Evolutionary conservation across 495 filamentous ascomycete species (phyloP).

Genomic region (Lindgomyces ingoldianus): DNA sequence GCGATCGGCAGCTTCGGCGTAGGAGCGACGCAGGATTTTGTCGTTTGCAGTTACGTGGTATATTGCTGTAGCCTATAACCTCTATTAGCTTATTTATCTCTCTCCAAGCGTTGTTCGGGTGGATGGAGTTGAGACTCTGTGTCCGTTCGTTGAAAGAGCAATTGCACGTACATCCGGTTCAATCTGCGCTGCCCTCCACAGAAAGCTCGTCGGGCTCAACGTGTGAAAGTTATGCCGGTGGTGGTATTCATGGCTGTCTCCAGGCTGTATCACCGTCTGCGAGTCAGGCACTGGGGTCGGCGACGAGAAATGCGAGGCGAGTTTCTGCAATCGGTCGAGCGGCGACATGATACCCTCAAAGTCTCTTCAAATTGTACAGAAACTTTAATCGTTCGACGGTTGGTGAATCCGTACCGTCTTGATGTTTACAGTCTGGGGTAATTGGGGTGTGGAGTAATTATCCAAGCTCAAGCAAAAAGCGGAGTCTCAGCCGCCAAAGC

Average conservation of each 20-base stretch:
- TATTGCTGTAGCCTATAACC: slow-evolving; percentile 71
- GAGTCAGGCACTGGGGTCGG: slow-evolving; percentile 40
- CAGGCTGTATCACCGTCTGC: slow-evolving; percentile 36
- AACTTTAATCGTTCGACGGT: too few relatives aligned
- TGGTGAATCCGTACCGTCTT: neutral
- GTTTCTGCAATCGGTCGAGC: slow-evolving; percentile 55
- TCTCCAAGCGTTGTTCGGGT: too few relatives aligned
- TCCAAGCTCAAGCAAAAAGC: too few relatives aligned
- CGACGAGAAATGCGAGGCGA: slow-evolving; percentile 63
- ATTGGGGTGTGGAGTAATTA: too few relatives aligned
- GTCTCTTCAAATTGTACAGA: neutral
- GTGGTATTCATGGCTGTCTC: slow-evolving; percentile 42
- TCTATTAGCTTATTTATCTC: neutral
- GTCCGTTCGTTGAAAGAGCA: too few relatives aligned
- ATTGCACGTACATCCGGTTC: slow-evolving; percentile 61
- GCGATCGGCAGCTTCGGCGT: slow-evolving; percentile 78
- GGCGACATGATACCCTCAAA: slow-evolving; percentile 21
- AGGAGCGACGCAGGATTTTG: slow-evolving; percentile 69
- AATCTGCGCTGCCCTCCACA: slow-evolving; percentile 83
- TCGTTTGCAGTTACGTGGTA: slow-evolving; percentile 83
- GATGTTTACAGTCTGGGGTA: too few relatives aligned
- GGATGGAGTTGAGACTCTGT: too few relatives aligned
- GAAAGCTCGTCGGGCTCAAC: slow-evolving; percentile 85
- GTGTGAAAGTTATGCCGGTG: slow-evolving; percentile 70
- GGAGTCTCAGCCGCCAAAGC: too few relatives aligned